Evolutionary conservation across 306 rosid species (phyloP).

Genomic region (Medicago arabica): DNA sequence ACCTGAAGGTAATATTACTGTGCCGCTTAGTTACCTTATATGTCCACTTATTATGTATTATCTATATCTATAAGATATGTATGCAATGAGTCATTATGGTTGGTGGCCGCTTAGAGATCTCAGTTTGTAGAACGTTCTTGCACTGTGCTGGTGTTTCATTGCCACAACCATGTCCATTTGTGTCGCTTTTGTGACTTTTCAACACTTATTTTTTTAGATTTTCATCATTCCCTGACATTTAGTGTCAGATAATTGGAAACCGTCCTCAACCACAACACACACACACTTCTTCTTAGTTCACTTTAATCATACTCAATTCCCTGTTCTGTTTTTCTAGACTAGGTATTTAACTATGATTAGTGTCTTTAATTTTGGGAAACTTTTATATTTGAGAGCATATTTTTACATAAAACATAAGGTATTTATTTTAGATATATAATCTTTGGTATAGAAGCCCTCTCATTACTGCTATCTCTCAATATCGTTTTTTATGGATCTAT

Average conservation of each 20-base stretch:
- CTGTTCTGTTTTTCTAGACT: too few relatives aligned
- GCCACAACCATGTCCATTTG: neutral
- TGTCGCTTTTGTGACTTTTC: neutral
- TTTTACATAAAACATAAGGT: too few relatives aligned
- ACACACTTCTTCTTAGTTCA: too few relatives aligned
- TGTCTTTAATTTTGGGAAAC: too few relatives aligned
- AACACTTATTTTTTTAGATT: neutral
- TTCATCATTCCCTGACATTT: neutral
- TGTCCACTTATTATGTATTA: neutral
- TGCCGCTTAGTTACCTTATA: conserved; percentile 15
- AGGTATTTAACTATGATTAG: too few relatives aligned
- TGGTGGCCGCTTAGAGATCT: neutral
- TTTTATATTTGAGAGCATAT: too few relatives aligned
- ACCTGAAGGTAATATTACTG: conserved; percentile 55
- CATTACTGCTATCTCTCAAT: too few relatives aligned
- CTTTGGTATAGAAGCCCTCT: too few relatives aligned
- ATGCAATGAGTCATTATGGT: neutral
- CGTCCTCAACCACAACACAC: too few relatives aligned
- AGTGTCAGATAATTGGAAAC: neutral
- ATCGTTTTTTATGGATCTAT: too few relatives aligned
- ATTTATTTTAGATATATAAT: too few relatives aligned
- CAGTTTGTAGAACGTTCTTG: too few relatives aligned
- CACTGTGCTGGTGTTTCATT: neutral
- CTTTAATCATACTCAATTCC: neutral
- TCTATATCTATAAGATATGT: neutral